Evolutionary conservation across 2,329 filamentous ascomycete genomes (phyloP), one percentile per base, ranked within the genome.

Genomic region (Lachnellula occidentalis): DNA sequence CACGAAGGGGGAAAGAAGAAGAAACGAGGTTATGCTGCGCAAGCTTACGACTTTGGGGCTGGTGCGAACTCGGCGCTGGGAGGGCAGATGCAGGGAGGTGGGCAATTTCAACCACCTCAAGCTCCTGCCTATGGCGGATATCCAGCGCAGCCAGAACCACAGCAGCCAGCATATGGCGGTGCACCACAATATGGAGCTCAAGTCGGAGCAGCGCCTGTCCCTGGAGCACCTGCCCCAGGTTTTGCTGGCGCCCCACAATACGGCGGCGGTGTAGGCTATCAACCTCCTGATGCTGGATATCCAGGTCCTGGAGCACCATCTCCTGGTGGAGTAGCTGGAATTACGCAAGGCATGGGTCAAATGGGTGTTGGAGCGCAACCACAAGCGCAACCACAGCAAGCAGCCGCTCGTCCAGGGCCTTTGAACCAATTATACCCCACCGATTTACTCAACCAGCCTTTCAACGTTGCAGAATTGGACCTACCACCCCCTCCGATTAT

Each of bases 391-490:
- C 77, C 77, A 59, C 77, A 80, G 59, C 75, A 77, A 70, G 61
- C 77, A 76, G 59, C 72, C 73, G 61, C 72, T 74, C 56, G 72
- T 76, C 74, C 77, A 72, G 65, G 74, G 63, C 78, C 74, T 63
- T 76, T 96, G 63, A 97, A 96, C 74, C 90, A 92, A 73, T 82
- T 97, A 56, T 92, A 94, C 70, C 89, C 92, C 17, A 92, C 91
- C 43, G 94, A 99, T 70, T 80, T 99, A 57, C 80, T 96, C 66
- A 90, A 87, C 65, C 90, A 95, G 73, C 92, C 92, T 24, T 95
- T 99, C 75, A 92, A 95, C 70, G 91, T 95, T 64, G 85, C 87
- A 48, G 94, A 97, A 76, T 76, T 99, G 60, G 92, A 97, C 66
- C 81, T 92, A 58, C 90, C 92, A 45, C 94, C 94, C 34, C 94